Evolutionary conservation across 108 stramenopile genomes (phyloP), one percentile per base, ranked within the genome.

Genomic region (Conticribra guillardii): DNA sequence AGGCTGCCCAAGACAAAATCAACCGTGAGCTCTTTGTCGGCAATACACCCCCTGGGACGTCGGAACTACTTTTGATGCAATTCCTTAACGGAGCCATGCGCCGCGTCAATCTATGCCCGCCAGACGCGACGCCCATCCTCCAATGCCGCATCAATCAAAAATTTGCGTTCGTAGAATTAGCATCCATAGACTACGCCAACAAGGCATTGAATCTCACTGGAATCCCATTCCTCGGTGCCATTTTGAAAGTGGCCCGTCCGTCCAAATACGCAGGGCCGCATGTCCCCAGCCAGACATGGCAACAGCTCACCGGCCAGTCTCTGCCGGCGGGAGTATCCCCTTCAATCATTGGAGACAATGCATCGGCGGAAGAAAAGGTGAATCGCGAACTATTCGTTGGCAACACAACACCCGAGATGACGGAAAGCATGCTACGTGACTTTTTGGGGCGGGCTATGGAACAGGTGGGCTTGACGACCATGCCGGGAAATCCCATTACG

Each of bases 81-180:
- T 96, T 96, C 62, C 81, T 97, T 26, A 96, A 94, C 74, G 96
- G 86, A 4, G 97, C 97, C 74, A 95, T 97, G 95, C 82, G 85
- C 52, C 84, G 92, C 7, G 92, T 90, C 51, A 67, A 71, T 16
- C 75, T 93, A 15, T 87, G 89, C 58, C 58, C 69, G 27, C 83
- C 89, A 9, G 65, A 85, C 23, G 90, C 75, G 24, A 80, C 84
- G 0, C 95, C 96, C 52, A 85, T 97, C 60, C 31, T 94, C 1
- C 76, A 81, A 61, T 89, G 91, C 65, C 89, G 96, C 21, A 88
- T 92, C 47, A 91, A 85, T 66, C 73, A 79, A 56, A 95, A 95
- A 70, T 97, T 93, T 80, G 96, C 96, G 21, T 97, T 97, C 82
- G 81, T 96, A 8, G 95, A 97, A 76, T 80, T 85, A 21, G 71